Evolutionary conservation across 2,329 filamentous ascomycete genomes (phyloP).

Genomic region (Colletotrichum sp.): DNA sequence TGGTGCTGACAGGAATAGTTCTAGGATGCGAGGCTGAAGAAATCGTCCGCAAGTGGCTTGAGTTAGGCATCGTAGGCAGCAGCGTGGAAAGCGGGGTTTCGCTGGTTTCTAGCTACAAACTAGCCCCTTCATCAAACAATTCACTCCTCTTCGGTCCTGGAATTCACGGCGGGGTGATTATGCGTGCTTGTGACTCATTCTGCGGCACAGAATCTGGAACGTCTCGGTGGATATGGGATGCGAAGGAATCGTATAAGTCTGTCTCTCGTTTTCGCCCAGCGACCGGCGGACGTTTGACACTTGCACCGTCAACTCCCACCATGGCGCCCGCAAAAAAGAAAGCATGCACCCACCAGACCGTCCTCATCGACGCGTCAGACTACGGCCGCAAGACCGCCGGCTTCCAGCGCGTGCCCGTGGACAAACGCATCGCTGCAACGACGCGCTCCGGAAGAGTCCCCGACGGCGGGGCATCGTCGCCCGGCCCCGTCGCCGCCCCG

Average conservation of each 20-base stretch:
- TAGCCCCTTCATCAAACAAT: neutral
- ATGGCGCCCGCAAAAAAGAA: constrained; percentile 1
- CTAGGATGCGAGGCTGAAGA: neutral
- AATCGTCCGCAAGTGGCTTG: neutral
- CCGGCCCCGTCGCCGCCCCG: constrained; percentile 13
- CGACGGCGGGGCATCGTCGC: neutral
- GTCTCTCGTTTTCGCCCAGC: neutral
- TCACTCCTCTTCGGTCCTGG: neutral
- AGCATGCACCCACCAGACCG: neutral
- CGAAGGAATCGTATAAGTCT: neutral
- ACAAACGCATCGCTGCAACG: constrained; percentile 33
- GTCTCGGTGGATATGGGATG: neutral
- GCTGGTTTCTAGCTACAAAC: neutral
- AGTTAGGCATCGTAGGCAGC: neutral
- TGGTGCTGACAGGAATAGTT: neutral
- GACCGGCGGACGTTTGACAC: neutral
- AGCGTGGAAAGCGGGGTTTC: neutral
- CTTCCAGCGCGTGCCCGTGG: constrained; percentile 31
- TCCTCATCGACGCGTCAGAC: neutral
- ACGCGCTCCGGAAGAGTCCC: constrained; percentile 29
- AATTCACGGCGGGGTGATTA: neutral
- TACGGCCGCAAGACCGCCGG: constrained; percentile 14
- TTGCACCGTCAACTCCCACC: neutral
- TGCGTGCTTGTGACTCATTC: neutral
- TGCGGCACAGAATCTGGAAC: neutral